Evolutionary conservation across 495 filamentous ascomycete species (phyloP).

Genomic region (Trichoderma gamsii): DNA sequence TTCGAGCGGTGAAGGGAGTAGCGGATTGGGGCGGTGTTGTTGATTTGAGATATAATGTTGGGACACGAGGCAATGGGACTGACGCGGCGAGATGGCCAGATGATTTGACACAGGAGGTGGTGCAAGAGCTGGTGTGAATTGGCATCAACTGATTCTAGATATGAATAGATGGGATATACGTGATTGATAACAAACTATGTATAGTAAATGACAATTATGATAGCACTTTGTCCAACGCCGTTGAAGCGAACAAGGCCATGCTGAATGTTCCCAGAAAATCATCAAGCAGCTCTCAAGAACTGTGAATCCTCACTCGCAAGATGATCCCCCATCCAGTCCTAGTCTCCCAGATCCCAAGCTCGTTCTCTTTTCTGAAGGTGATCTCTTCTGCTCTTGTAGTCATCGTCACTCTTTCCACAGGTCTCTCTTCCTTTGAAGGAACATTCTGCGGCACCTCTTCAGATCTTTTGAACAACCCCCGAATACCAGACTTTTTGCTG

Average conservation of each 20-base stretch:
- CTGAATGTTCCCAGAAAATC: too few species aligned
- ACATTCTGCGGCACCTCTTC: slow-evolving; percentile 16
- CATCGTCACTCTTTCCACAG: slow-evolving; percentile 29
- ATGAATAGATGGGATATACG: too few species aligned
- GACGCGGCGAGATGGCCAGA: slow-evolving; percentile 5
- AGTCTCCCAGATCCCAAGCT: slow-evolving; percentile 49
- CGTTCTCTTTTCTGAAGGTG: slow-evolving; percentile 46
- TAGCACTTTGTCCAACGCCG: too few species aligned
- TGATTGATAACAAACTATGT: not conserved
- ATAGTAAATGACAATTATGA: not conserved
- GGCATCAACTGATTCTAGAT: too few species aligned
- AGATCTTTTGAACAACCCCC: slow-evolving; percentile 16
- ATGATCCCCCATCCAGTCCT: slow-evolving; percentile 44
- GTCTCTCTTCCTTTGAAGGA: slow-evolving; percentile 13
- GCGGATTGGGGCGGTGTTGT: not conserved
- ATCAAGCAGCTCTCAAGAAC: too few species aligned
- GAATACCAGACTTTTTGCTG: slow-evolving; percentile 27
- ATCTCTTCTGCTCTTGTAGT: slow-evolving; percentile 44
- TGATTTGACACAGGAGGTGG: slow-evolving; percentile 2
- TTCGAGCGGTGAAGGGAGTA: not conserved
- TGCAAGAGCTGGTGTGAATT: not conserved
- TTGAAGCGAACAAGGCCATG: not conserved
- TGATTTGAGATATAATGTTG: slow-evolving; percentile 2
- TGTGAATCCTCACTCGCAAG: slow-evolving; percentile 25
- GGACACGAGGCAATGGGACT: not conserved